Evolutionary conservation across 768 basidiomycete species (phyloP), one percentile per base, ranked within the genome.

Genomic region (Stropharia rugosoannulata): DNA sequence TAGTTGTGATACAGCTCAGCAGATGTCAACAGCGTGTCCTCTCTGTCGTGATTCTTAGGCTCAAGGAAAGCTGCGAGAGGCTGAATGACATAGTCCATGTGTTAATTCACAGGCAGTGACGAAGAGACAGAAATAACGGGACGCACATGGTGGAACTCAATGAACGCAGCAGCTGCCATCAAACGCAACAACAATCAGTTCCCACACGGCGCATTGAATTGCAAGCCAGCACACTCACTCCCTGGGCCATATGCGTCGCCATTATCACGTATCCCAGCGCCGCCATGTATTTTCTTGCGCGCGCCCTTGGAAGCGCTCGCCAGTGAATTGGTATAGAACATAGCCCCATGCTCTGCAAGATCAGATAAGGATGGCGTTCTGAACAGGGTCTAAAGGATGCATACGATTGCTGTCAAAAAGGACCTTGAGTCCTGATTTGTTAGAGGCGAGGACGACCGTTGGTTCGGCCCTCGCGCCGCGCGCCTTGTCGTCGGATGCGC

Each of bases 1-100:
- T 81, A 89, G 62, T 89, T 86, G 71, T 89, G 82, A 70, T 90
- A 90, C 39, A 90, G 63, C 71, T 90, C 87, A 51, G 84, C 84
- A 18, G 83, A 81, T 18, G 86, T 84, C 54, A 90, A 69, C 39
- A 90, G 72, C 2, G 84, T 87, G 65, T 90, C 86, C 53, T 85
- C 81, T 25, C 74, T 75, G 47, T 80, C 73, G 45, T 80, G 81
- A 61, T 78, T 77, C 52, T 74, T 71, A 0, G 82, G 80, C 64
- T 86, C 79, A 55, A 89, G 66, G 71, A 86, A 90, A 12, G 86
- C 84, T 1, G 85, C 78, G 49, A 89, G 74, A 6, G 86, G 85
- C 80, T 80, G 59, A 15, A 37, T 39, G 37, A 22, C 19, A 19
- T 50, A 48, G 32, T 9, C 12, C 38, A 41, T 39, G n/a, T 36